A percentile compares a stretch with the other conserved stretches of the same genome.
phyloP scores from a whole-genome alignment of 129 eudicot genomes.

The Lonicera japonica region DNA sequence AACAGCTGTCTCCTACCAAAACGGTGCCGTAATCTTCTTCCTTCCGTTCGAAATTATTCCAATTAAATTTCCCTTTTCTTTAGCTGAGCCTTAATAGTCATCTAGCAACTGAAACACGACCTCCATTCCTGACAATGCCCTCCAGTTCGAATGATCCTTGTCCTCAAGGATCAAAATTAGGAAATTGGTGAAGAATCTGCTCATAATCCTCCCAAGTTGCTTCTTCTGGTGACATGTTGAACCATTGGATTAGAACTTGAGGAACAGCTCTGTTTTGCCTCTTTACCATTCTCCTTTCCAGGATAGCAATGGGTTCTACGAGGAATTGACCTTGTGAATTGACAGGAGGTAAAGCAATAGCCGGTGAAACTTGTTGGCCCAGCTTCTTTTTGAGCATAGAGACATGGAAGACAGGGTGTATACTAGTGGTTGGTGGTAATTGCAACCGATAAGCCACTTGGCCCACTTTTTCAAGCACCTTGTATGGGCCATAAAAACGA shows the following conservation, averaged over 20 bases:
- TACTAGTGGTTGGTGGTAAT: neutral
- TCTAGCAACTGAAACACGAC: no score
- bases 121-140: neutral
- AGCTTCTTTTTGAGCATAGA: neutral
- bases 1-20: no score
- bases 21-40: no score
- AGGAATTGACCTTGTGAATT: neutral
- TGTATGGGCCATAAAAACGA: neutral
- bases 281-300: neutral
- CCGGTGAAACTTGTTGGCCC: neutral
- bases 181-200: no score
- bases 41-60: no score
- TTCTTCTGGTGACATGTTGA: neutral
- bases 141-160: no score
- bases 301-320: neutral
- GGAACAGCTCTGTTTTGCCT: neutral
- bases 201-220: no score
- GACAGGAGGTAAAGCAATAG: neutral
- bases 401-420: constrained; percentile 12
- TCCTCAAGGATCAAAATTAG: no score
- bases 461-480: neutral
- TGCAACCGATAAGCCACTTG: constrained; percentile 1
- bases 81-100: no score
- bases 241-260: neutral
- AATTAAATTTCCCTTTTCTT: no score